Evolutionary conservation across 2,329 filamentous ascomycete genomes (phyloP).

Genomic region (Fusarium dimerum): DNA sequence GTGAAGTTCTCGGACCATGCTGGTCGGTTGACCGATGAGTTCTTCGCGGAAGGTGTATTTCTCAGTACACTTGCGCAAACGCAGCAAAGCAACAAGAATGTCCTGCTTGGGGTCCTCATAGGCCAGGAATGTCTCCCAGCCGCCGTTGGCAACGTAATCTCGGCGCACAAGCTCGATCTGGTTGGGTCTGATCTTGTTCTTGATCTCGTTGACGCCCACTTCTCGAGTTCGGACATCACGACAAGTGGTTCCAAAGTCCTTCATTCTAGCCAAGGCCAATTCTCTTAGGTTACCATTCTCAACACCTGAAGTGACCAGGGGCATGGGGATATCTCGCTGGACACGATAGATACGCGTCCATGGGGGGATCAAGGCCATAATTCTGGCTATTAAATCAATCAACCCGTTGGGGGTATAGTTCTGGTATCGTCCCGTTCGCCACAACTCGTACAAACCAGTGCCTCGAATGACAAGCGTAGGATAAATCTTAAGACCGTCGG

Average conservation of each 20-base stretch:
- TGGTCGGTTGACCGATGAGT: constrained; percentile 81
- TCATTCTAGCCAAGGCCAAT: constrained; percentile 94
- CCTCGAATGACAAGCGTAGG: constrained; percentile 96
- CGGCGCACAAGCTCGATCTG: constrained; percentile 93
- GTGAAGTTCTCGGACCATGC: constrained; percentile 90
- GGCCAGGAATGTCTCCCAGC: constrained; percentile 97
- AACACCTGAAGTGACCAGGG: constrained; percentile 95
- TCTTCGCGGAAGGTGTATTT: constrained; percentile 93
- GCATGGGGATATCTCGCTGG: constrained; percentile 99
- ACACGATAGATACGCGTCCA: constrained; percentile 99
- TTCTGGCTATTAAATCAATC: constrained; percentile 94
- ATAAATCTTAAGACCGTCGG: constrained; percentile 97
- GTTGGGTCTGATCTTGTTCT: constrained; percentile 95
- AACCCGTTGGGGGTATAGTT: constrained; percentile 98
- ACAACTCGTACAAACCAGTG: constrained; percentile 94
- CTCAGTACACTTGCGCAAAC: constrained; percentile 84
- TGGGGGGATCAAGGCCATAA: constrained; percentile 88
- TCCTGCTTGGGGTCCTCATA: constrained; percentile 99
- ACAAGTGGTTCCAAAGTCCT: constrained; percentile 96
- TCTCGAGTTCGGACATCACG: constrained; percentile 95
- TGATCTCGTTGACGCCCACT: constrained; percentile 98
- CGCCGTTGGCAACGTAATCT: constrained; percentile 93
- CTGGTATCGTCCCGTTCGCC: constrained; percentile 95
- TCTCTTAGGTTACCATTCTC: constrained; percentile 97
- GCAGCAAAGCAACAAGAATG: constrained; percentile 87